Conservation (phyloP, 768 basidiomycete genomes). For the Porpolomopsis calyptriformis region DNA sequence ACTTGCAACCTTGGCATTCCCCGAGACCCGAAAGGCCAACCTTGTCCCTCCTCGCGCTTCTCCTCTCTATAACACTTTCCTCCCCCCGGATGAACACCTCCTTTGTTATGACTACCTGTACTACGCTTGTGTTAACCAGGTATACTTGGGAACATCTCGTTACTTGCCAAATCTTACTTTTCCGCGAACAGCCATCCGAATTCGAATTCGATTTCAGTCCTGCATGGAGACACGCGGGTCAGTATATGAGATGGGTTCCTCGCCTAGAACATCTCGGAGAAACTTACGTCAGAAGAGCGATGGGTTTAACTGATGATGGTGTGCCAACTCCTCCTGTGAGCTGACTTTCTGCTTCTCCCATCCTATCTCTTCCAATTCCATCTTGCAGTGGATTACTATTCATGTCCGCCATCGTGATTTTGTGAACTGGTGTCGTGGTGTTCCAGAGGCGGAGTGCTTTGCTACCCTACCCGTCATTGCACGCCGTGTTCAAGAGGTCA, state of each 20-base stretch:
- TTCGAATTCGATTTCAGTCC: constrained; percentile 48
- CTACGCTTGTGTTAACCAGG: constrained; percentile 37
- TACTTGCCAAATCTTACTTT: constrained; percentile 3
- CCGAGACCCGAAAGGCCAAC: constrained; percentile 30
- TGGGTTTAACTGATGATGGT: constrained; percentile 26
- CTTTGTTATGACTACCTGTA: constrained; percentile 46
- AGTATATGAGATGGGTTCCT: constrained; percentile 40
- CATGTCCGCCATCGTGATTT: constrained; percentile 53
- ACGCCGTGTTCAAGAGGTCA: constrained; percentile 46
- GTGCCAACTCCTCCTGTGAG: constrained; percentile 38
- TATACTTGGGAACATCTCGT: constrained; percentile 14
- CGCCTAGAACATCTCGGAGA: constrained; percentile 32
- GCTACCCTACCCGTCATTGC: constrained; percentile 43
- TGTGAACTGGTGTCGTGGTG: constrained; percentile 31
- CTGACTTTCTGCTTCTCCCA: constrained; percentile 5
- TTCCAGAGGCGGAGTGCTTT: constrained; percentile 36
- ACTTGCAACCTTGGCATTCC: constrained; percentile 36
- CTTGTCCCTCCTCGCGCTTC: constrained; percentile 32
- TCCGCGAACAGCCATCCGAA: constrained; percentile 34
- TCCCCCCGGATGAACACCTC: constrained; percentile 42
- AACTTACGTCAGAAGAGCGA: constrained; percentile 34
- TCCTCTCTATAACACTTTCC: constrained; percentile 26
- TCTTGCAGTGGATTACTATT: constrained; percentile 41
- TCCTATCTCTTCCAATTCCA: neutral
- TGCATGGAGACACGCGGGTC: constrained; percentile 46